phyloP scores from a whole-genome alignment of 2,329 filamentous ascomycete species.

The Aspergillus intermedius region DNA sequence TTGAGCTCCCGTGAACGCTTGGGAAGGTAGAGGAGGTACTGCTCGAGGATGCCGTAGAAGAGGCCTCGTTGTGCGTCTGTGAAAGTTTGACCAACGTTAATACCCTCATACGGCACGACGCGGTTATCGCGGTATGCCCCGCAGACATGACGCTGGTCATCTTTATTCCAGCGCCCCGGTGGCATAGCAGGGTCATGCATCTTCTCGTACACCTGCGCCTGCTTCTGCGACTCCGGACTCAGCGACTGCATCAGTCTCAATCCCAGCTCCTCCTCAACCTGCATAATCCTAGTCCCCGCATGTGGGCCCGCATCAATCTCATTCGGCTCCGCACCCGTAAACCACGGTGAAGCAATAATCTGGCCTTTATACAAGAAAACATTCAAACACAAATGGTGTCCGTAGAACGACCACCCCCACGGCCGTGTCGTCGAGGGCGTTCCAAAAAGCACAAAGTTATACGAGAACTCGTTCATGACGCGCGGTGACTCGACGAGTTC shows the following conservation, averaged over 20 bases:
- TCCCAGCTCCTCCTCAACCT: conserved; percentile 58
- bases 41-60: conserved; percentile 53
- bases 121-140: conserved; percentile 75
- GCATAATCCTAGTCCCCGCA: conserved; percentile 59
- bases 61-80: conserved; percentile 44
- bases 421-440: conserved; percentile 50
- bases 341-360: conserved; percentile 66
- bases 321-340: conserved; percentile 76
- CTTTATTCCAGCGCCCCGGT: conserved; percentile 63
- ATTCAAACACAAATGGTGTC: conserved; percentile 70
- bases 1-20: conserved; percentile 47
- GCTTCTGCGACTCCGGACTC: conserved; percentile 36
- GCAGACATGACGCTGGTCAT: conserved; percentile 71
- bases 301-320: conserved; percentile 60
- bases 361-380: conserved; percentile 60
- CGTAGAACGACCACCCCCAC: conserved; percentile 71
- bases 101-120: conserved; percentile 66
- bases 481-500: conserved; percentile 55
- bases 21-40: conserved; percentile 66
- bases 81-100: conserved; percentile 44
- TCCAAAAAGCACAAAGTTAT: conserved; percentile 70
- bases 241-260: conserved; percentile 65
- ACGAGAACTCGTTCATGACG: conserved; percentile 68
- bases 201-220: conserved; percentile 52
- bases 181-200: conserved; percentile 62